Evolutionary conservation across 345 rosid species (phyloP), one percentile per base, ranked within the genome.

Genomic region (Raphanus raphanistrum): DNA sequence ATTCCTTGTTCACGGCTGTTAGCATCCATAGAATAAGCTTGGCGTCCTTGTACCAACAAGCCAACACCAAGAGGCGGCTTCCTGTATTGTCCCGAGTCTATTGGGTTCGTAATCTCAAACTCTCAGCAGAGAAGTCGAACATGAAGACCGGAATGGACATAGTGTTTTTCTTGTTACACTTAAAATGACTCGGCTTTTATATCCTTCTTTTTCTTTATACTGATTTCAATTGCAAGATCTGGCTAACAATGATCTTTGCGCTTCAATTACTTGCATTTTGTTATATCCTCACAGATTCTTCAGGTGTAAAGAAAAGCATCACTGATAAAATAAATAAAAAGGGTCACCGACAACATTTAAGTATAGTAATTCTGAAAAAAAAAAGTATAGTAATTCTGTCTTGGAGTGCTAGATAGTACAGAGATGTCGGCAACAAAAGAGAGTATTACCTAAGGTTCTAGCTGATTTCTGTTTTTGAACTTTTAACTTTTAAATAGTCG

Each of bases 271-370:
- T 27, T n/a, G 0, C 25, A 31, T 29, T 13, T 63, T 29, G 21
- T 15, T 17, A 7, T 35, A 5, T 41, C 8, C 9, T 45, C 21
- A 61, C 12, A 55, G 43, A 55, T 32, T 54, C 43, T n/a, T 50
- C 13, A 5, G 70, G n/a, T 62, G 57, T 33, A 12, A 43, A 62
- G 43, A 26, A 76, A 60, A 43, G 68, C 8, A 33, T 58, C 15
- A 28, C 60, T 35, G 72, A 26, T 11, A 35, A 43, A 41, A 12
- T 27, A 59, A 27, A 8, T 36, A 38, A 36, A 32, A 38, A 21
- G 55, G 9, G 54, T 50, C 58, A 70, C 80, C 75, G 70, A 76
- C 80, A 63, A 8, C 80, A 70, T 62, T 76, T 25, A 32, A 76
- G n/a, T 62, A 69, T 33, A 8, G 36, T 69, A 69, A 62, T 59